These are phyloP conservation scores for Fragaria nilgerrensis DNA, from an alignment of 306 rosid genomes.

Conservation along the genomic window DNA sequence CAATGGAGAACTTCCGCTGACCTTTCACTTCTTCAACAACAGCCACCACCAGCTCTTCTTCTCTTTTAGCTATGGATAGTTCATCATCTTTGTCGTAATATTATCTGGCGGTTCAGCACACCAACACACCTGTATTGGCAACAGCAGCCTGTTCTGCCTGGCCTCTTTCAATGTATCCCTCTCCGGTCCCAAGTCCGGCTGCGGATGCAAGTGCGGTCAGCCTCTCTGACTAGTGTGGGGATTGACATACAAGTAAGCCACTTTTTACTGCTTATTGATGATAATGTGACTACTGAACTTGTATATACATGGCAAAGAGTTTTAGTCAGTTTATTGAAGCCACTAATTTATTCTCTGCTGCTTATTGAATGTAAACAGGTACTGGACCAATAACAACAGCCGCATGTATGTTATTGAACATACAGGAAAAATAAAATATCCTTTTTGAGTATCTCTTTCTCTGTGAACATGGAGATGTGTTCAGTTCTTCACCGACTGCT, in stretches of 20 bases:
- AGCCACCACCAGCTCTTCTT: background rate
- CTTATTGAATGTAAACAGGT: constrained; percentile 34
- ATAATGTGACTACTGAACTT: background rate
- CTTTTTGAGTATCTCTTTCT: no score
- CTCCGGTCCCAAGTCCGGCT: background rate
- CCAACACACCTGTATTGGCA: constrained; percentile 1
- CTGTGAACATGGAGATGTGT: background rate
- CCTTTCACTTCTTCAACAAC: background rate
- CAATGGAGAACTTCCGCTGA: constrained; percentile 24
- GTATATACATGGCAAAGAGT: background rate
- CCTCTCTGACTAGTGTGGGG: constrained; percentile 45
- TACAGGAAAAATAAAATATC: constrained; percentile 37
- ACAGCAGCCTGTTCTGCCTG: background rate
- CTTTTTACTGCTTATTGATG: background rate
- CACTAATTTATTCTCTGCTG: background rate
- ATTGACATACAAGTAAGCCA: constrained; percentile 51
- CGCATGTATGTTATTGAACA: constrained; percentile 69
- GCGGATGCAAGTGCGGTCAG: constrained; percentile 30
- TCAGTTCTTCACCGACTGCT: background rate
- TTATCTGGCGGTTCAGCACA: background rate
- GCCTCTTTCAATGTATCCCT: background rate
- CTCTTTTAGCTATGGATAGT: background rate
- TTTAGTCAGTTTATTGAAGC: background rate
- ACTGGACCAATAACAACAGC: constrained; percentile 57
- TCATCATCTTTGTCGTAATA: background rate